These are phyloP conservation scores for Graphilbum ipis-grandicollis DNA, from an alignment of 2,329 filamentous ascomycete species.

Conservation along the genomic window DNA sequence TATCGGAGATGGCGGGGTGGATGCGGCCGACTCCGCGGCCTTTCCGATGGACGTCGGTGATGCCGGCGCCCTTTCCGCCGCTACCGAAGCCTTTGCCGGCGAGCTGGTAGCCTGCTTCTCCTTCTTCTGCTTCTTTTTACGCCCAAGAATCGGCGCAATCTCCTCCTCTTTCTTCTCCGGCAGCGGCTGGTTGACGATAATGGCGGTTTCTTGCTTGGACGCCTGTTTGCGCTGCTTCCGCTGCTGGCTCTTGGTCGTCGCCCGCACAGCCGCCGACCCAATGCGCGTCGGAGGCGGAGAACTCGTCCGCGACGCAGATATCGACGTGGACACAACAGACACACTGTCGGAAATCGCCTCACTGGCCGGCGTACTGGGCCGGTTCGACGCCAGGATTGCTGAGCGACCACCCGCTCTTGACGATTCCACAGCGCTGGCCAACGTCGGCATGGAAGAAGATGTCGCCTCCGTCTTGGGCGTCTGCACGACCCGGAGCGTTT, in stretches of 20 bases:
- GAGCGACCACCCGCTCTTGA: not conserved
- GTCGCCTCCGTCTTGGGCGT: slow-evolving; percentile 30
- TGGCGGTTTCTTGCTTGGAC: slow-evolving; percentile 42
- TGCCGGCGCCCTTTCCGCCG: not conserved
- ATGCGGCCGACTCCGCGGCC: no score
- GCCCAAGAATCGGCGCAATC: slow-evolving; percentile 56
- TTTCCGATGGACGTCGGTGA: not conserved
- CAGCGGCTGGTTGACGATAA: slow-evolving; percentile 27
- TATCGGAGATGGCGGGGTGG: no score
- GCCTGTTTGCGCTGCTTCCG: slow-evolving; percentile 59
- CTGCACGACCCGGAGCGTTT: slow-evolving; percentile 53
- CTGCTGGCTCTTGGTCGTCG: slow-evolving; percentile 61
- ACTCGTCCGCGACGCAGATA: slow-evolving; percentile 51
- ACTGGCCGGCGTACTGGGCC: slow-evolving; percentile 56
- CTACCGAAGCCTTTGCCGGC: slow-evolving; percentile 2
- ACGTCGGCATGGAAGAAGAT: not conserved
- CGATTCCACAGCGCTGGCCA: not conserved
- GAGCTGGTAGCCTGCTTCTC: slow-evolving; percentile 28
- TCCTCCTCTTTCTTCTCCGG: slow-evolving; percentile 32
- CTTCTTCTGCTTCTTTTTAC: slow-evolving; percentile 78
- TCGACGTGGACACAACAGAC: slow-evolving; percentile 54
- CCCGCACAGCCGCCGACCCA: slow-evolving; percentile 49
- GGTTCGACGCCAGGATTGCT: slow-evolving; percentile 9
- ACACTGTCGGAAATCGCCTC: slow-evolving; percentile 63
- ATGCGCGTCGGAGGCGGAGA: slow-evolving; percentile 52